A percentile compares a stretch with the other conserved stretches of the same genome.
These are phyloP conservation scores for Actinomortierella wolfii DNA, from an alignment of 371 early-diverging fungal genomes.

Conservation along the genomic window DNA sequence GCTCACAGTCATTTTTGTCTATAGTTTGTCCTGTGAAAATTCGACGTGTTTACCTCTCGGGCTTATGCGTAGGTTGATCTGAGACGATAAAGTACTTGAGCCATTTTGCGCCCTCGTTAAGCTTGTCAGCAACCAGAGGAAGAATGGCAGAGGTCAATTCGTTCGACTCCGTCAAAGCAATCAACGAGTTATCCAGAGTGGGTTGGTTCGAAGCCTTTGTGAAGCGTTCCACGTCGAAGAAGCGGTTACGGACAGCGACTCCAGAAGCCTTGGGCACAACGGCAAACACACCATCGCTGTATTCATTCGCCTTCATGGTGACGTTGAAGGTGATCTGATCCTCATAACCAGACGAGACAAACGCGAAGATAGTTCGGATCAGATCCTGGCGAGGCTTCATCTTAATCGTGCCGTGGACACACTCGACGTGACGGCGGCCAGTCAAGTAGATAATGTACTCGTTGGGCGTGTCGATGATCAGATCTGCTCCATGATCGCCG, in stretches of 20 bases:
- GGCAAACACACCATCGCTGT: slow-evolving; percentile 42
- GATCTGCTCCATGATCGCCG: slow-evolving; percentile 39
- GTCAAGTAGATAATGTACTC: slow-evolving; percentile 47
- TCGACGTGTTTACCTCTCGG: slow-evolving; percentile 18
- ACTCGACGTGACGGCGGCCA: slow-evolving; percentile 40
- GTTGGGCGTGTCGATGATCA: slow-evolving; percentile 38
- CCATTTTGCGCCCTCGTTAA: slow-evolving; percentile 37
- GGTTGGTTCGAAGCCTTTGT: slow-evolving; percentile 40
- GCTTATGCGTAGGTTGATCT: slow-evolving; percentile 34
- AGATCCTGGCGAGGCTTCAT: slow-evolving; percentile 44
- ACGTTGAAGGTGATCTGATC: slow-evolving; percentile 40
- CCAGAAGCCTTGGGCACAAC: slow-evolving; percentile 34
- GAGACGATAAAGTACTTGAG: slow-evolving; percentile 44
- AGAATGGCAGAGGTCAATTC: slow-evolving; percentile 37
- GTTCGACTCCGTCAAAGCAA: slow-evolving; percentile 38
- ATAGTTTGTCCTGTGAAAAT: too few relatives aligned
- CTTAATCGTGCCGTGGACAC: slow-evolving; percentile 45
- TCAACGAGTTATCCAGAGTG: slow-evolving; percentile 18
- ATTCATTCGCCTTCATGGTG: slow-evolving; percentile 40
- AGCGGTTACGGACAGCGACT: slow-evolving; percentile 23
- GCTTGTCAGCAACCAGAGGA: slow-evolving; percentile 22
- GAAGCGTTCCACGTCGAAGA: slow-evolving; percentile 28
- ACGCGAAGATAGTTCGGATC: slow-evolving; percentile 27
- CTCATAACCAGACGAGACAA: slow-evolving; percentile 15
- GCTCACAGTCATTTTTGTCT: too few relatives aligned